These are phyloP conservation scores for Colletotrichum sp. DNA, from an alignment of 2,329 filamentous ascomycete species.

Conservation along the genomic window DNA sequence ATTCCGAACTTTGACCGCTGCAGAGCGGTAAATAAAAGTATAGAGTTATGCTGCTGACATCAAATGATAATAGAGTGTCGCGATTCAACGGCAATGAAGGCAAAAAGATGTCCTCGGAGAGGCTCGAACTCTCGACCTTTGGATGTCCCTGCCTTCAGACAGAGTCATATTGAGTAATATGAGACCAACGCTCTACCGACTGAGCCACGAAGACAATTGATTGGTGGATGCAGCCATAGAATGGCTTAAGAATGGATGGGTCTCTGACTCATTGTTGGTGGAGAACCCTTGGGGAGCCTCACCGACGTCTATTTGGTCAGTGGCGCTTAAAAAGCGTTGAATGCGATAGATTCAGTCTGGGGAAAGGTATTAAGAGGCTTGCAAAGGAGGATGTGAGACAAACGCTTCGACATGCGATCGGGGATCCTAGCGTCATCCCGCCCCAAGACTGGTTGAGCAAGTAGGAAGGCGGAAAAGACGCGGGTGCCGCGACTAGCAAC, in stretches of 20 bases:
- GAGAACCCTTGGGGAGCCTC: not conserved
- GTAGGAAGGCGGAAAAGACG: not conserved
- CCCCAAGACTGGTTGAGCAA: not conserved
- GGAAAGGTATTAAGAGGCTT: not conserved
- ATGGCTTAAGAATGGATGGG: not conserved
- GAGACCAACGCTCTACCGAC: constrained; percentile 21
- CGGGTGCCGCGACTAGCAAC: not conserved
- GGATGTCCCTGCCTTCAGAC: not conserved
- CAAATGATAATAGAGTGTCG: not conserved
- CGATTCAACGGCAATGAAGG: not conserved
- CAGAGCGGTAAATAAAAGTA: not conserved
- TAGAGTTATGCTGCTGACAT: not conserved
- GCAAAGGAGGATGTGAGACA: not conserved
- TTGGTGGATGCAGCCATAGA: fast-evolving
- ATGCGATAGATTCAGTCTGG: not conserved
- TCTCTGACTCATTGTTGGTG: not conserved
- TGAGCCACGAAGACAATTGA: constrained; percentile 12
- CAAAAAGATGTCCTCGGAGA: constrained; percentile 4
- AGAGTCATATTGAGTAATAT: constrained; percentile 10
- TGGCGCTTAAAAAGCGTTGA: not conserved
- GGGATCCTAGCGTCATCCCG: not conserved
- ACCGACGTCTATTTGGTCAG: not conserved
- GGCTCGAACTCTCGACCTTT: constrained; percentile 21
- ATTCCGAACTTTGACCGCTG: not conserved
- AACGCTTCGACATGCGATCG: not conserved